Evolutionary conservation across 345 rosid genomes (phyloP), one percentile per base, ranked within the genome.

Genomic region (Sonneratia alba): DNA sequence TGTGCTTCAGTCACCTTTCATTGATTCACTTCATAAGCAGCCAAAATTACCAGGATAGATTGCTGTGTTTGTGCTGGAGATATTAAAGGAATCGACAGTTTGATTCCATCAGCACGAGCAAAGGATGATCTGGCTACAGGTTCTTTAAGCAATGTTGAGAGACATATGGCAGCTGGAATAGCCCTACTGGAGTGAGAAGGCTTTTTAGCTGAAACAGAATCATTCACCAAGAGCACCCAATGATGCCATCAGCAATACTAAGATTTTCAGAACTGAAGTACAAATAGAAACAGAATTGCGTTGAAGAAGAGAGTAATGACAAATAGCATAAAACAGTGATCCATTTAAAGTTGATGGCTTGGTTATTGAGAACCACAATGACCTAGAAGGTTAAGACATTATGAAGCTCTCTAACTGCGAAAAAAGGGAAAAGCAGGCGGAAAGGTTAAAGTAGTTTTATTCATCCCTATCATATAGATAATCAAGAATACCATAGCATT

Each of bases 31-130:
- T 63, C 67, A 6, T 15, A 63, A 11, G 6, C 45, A 66, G 10
- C 12, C 24, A 66, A 7, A 36, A 11, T 66, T 66, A 91, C 98
- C 98, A 91, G 98, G 56, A 88, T 88, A 47, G 98, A 94, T 77
- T 91, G 98, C 82, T 91, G 98, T 57, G 96, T 94, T 47, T 97
- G 86, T 76, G 95, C 98, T 36, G 98, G 98, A 76, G 86, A 85
- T 80, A 94, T 94, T 49, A 86, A 79, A 72, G 97, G 96, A 77
- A 86, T 81, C 70, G 91, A 83, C 81, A 94, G 81, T 83, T 94
- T 94, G 80, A 94, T 91, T 27, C 98, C 98, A 78, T 94, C 96
- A 69, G 83, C 89, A 71, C 81, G 87, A 79, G 89, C 97, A 81
- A 94, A 94, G n/a, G 92, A 89, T 42, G 93, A 94, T 79, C 98